Evolutionary conservation across 257 asterid species (phyloP), one percentile per base, ranked within the genome.

Genomic region (Gentiana dahurica): DNA sequence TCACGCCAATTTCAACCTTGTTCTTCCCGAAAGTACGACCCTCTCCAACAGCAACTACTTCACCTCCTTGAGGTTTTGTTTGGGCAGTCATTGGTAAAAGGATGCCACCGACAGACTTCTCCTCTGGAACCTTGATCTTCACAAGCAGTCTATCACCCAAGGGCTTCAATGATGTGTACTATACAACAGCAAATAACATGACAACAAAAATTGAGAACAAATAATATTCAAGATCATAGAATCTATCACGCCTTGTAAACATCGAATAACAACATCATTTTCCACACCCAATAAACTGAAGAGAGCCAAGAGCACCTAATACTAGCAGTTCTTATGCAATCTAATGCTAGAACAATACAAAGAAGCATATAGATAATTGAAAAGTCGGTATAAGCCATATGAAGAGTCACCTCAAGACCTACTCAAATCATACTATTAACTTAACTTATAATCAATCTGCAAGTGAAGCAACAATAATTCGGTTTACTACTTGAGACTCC

Each of bases 91-190:
- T 61, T 36, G 98, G 98, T 38, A 92, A 77, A 34, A 92, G 69
- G 72, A 92, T 92, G 46, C 98, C 98, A 57, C 98, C 98, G 1
- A 79, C 60, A 2, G 87, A 81, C 73, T 83, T 92, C 80, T 92
- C 98, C 75, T 88, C 98, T 0, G 94, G 81, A 1, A 71, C 66
- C 67, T 78, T 83, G 54, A 85, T 75, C 77, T 92, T 92, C 63
- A 92, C 90, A 75, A 92, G 65, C 68, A 88, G 80, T 73, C 98
- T 75, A 64, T 92, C 98, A 10, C 94, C 98, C 84, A 92, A 74
- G 44, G 97, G 98, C 76, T 88, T 92, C 57, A 92, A 78, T 33
- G 95, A n/a, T 41, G 98, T 92, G 75, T 92, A 92, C 98, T 92
- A 69, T 4, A 70, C 36, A 38, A n/a, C 47, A 61, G 46, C 7